Evolutionary conservation across 1,284 basidiomycete genomes (phyloP), one percentile per base, ranked within the genome.

Genomic region (Cryptococcus wingfieldii): DNA sequence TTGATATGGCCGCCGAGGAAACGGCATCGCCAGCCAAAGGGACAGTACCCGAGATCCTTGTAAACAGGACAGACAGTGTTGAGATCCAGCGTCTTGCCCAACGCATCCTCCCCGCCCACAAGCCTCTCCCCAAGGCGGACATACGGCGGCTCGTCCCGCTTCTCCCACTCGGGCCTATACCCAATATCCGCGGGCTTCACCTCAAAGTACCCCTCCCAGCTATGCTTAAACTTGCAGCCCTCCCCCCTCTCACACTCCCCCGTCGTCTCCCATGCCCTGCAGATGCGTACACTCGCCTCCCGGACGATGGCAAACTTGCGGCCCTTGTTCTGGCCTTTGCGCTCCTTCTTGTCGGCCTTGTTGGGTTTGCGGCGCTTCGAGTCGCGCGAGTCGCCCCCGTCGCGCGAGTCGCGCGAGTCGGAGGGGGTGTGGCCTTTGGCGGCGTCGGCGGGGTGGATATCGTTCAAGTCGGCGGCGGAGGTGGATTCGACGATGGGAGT

Each of bases 11-110:
- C 86, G 12, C 88, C 87, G 4, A 96, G 82, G 77, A 89, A 96
- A 2, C 95, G 85, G 71, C 95, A 98, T 74, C 90, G 89, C 78
- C 90, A 87, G 5, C 91, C 95, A 61, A 84, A 84, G 51, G 86
- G 85, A 77, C 94, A 98, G 68, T 86, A 83, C 0, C 94, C 94
- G 5, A 82, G 80, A 60, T 85, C 84, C 28, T 81, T 78, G 65
- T 84, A 92, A 4, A 86, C 80, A 1, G 91, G 89, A 66, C 92
- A 97, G 41, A 53, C 50, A 4, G 72, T 71, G 18, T n/a, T 38
- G 5, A 68, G 51, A 53, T 72, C 70, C 34, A 71, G 55, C 13
- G 64, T 64, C 47, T 55, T 61, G 8, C 68, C 68, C 18, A 71
- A 49, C 4, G 51, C 28, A 47, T 70, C 71, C 25, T 65, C 65